These are phyloP conservation scores for Rehmannia glutinosa DNA, from an alignment of 257 asterid genomes.

Conservation along the genomic window DNA sequence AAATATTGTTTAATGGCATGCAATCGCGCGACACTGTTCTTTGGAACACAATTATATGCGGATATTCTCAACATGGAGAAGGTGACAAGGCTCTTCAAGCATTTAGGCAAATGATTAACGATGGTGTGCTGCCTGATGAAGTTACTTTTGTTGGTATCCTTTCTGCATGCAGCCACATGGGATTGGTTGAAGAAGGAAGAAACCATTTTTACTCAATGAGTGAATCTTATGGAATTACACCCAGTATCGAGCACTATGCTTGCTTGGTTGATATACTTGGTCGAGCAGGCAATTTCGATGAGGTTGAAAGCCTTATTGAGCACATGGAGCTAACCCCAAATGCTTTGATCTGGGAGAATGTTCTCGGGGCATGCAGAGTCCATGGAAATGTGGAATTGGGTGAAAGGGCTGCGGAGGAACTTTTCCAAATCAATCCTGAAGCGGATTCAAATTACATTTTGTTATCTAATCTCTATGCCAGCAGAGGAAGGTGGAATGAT, in stretches of 20 bases:
- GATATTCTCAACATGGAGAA: slow-evolving; percentile 71
- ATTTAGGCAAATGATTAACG: slow-evolving; percentile 46
- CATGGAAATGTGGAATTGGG: slow-evolving; percentile 76
- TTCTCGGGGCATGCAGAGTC: slow-evolving; percentile 66
- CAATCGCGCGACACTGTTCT: slow-evolving; percentile 47
- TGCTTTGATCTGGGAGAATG: slow-evolving; percentile 72
- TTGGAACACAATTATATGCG: slow-evolving; percentile 84
- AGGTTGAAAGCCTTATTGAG: slow-evolving; percentile 56
- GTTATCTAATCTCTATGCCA: slow-evolving; percentile 71
- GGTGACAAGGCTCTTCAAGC: slow-evolving; percentile 60
- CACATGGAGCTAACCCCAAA: slow-evolving; percentile 56
- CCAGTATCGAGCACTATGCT: slow-evolving; percentile 68
- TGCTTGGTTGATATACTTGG: slow-evolving; percentile 82
- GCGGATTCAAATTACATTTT: slow-evolving; percentile 59
- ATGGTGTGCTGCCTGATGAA: slow-evolving; percentile 46
- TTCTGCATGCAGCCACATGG: slow-evolving; percentile 85
- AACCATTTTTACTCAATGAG: slow-evolving; percentile 51
- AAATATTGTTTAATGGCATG: slow-evolving; percentile 39
- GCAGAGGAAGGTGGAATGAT: slow-evolving; percentile 69
- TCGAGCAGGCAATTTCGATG: slow-evolving; percentile 66
- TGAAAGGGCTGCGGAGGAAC: slow-evolving; percentile 65
- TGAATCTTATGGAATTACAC: slow-evolving; percentile 45
- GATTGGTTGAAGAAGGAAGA: slow-evolving; percentile 67
- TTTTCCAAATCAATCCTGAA: slow-evolving; percentile 51
- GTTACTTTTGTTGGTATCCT: slow-evolving; percentile 70